phyloP scores from a whole-genome alignment of 192 early-diverging fungal genomes.

The Coemansia sp. region DNA sequence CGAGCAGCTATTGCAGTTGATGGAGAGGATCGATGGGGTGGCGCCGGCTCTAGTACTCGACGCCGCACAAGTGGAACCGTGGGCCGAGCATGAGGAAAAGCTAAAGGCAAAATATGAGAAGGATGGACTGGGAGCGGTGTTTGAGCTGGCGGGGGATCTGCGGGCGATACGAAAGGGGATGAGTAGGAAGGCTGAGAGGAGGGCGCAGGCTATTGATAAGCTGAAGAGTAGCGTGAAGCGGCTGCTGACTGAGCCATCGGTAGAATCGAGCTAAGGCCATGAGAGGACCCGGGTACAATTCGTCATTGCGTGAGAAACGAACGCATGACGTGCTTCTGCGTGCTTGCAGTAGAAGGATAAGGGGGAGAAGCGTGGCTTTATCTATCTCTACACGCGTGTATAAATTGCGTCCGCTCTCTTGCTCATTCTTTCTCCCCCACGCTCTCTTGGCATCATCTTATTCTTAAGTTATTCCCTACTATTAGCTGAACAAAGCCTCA shows the following conservation, averaged over 20 bases:
- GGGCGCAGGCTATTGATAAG: constrained; percentile 31
- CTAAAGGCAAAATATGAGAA: constrained; percentile 21
- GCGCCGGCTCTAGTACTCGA: constrained; percentile 49
- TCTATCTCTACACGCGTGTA: not conserved
- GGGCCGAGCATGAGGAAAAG: constrained; percentile 44
- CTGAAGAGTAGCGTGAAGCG: constrained; percentile 15
- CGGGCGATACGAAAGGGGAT: constrained; percentile 45
- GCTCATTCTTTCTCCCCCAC: not conserved
- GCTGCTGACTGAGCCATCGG: not conserved
- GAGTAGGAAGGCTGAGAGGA: constrained; percentile 39
- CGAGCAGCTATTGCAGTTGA: constrained; percentile 39
- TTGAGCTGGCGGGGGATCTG: constrained; percentile 44
- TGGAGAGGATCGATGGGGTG: constrained; percentile 53
- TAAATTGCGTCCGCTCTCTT: not conserved
- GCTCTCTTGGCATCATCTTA: not conserved
- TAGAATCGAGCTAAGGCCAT: not conserved
- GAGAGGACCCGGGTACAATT: constrained; percentile 1
- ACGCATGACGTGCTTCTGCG: not conserved
- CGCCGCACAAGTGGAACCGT: constrained; percentile 51
- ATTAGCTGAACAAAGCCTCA: not conserved
- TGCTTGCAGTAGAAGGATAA: not conserved
- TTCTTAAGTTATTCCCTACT: not conserved
- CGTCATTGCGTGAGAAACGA: not conserved
- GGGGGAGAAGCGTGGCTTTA: not conserved
- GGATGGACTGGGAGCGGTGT: constrained; percentile 33